A percentile compares a stretch with the other conserved stretches of the same genome.
These are phyloP conservation scores for Truncatella angustata DNA, from an alignment of 2,329 filamentous ascomycete genomes.

Conservation along the genomic window DNA sequence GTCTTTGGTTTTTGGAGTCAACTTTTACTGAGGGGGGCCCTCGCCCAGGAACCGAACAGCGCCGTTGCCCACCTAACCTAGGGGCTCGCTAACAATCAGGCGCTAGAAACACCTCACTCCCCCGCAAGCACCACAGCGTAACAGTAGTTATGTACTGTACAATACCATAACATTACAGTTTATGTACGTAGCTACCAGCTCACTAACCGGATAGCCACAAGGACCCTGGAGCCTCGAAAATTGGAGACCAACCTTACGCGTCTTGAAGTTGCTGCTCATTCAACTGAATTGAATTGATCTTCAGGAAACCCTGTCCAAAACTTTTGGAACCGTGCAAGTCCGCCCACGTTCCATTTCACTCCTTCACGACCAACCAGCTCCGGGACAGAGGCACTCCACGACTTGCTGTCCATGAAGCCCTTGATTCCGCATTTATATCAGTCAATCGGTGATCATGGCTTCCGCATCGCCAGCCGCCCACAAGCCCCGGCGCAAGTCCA, in stretches of 20 bases:
- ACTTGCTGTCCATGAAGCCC: constrained; percentile 18
- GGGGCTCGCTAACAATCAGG: too few species aligned
- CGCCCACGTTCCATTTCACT: neutral
- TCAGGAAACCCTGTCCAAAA: constrained; percentile 15
- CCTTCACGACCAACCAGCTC: neutral
- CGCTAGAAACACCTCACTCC: too few species aligned
- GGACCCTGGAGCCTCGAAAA: neutral
- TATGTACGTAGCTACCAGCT: neutral
- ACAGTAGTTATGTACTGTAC: too few species aligned
- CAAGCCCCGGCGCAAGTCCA: constrained; percentile 58
- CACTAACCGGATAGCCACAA: neutral
- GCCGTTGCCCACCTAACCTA: too few species aligned
- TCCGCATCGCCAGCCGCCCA: constrained; percentile 51
- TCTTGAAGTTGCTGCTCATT: too few species aligned
- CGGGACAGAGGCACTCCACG: neutral
- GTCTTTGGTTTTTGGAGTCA: too few species aligned
- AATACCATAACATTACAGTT: too few species aligned
- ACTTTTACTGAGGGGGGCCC: too few species aligned
- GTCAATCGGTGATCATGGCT: constrained; percentile 43
- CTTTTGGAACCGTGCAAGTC: neutral
- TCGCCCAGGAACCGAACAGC: too few species aligned
- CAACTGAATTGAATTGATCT: too few species aligned
- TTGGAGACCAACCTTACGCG: too few species aligned
- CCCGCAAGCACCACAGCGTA: too few species aligned
- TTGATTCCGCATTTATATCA: constrained; percentile 8